Evolutionary conservation across 2,329 filamentous ascomycete genomes (phyloP).

Genomic region (Fusarium burgessii): DNA sequence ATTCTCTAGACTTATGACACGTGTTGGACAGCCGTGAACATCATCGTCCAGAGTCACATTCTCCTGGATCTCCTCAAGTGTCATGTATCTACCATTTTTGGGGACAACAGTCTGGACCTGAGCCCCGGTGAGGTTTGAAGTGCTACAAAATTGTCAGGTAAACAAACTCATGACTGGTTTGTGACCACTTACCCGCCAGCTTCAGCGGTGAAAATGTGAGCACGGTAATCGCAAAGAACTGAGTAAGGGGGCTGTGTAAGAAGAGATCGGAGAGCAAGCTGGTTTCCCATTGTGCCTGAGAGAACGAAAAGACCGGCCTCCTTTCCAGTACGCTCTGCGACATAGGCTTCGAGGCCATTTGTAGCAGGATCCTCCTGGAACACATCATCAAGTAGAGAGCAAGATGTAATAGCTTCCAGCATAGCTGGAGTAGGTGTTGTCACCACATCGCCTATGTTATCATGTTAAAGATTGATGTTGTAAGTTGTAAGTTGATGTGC

Average conservation of each 20-base stretch:
- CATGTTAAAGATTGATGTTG: slow-evolving; percentile 33
- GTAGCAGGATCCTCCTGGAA: slow-evolving; percentile 85
- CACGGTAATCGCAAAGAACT: slow-evolving; percentile 81
- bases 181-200: slow-evolving; percentile 65
- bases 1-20: slow-evolving; percentile 86
- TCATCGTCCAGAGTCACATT: slow-evolving; percentile 75
- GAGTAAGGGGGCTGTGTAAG: slow-evolving; percentile 83
- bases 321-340: slow-evolving; percentile 80
- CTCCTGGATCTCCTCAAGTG: slow-evolving; percentile 79
- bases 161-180: rapidly evolving
- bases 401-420: slow-evolving; percentile 81
- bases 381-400: slow-evolving; percentile 86
- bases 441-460: slow-evolving; percentile 59
- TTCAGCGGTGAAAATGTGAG: slow-evolving; percentile 79
- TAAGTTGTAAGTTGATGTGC: too few relatives aligned
- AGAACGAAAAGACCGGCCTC: slow-evolving; percentile 84
- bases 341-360: slow-evolving; percentile 77
- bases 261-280: slow-evolving; percentile 82
- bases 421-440: slow-evolving; percentile 85
- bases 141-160: slow-evolving; percentile 57
- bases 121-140: slow-evolving; percentile 78
- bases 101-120: slow-evolving; percentile 75
- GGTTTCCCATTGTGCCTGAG: slow-evolving; percentile 95
- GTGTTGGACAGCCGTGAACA: slow-evolving; percentile 83
- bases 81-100: slow-evolving; percentile 78